These are phyloP conservation scores for Pinus taeda DNA, from an alignment of 75 land plant genomes.

Conservation along the genomic window DNA sequence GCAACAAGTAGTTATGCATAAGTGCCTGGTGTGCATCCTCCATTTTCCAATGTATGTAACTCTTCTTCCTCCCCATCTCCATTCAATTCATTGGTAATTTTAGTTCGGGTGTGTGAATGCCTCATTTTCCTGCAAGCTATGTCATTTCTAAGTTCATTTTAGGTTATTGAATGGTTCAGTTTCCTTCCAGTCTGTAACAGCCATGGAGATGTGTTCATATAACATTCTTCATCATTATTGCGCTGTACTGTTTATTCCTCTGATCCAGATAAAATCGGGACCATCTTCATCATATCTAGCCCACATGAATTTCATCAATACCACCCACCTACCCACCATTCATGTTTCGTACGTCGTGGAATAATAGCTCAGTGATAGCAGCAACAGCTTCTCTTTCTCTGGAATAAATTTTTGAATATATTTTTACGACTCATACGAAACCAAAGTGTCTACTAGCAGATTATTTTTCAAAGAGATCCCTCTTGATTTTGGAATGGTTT, in stretches of 20 bases:
- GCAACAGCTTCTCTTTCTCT: too few relatives aligned
- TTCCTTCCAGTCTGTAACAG: background rate
- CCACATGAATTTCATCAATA: background rate
- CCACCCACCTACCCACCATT: background rate
- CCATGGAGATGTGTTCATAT: background rate
- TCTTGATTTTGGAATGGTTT: too few relatives aligned
- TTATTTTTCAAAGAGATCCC: too few relatives aligned
- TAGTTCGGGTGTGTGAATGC: background rate
- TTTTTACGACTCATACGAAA: too few relatives aligned
- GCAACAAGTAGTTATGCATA: background rate
- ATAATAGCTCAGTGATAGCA: too few relatives aligned
- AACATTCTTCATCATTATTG: background rate
- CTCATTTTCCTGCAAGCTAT: background rate
- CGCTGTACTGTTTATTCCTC: background rate
- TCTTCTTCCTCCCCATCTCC: background rate
- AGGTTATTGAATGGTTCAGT: background rate
- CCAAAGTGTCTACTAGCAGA: too few relatives aligned
- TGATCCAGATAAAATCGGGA: background rate
- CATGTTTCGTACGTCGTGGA: too few relatives aligned
- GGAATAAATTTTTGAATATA: too few relatives aligned
- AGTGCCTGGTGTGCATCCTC: background rate
- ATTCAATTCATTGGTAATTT: background rate
- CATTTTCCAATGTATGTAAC: background rate
- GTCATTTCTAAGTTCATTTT: background rate
- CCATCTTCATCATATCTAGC: background rate